phyloP scores from a whole-genome alignment of 768 basidiomycete genomes.

The Trametes meyenii region DNA sequence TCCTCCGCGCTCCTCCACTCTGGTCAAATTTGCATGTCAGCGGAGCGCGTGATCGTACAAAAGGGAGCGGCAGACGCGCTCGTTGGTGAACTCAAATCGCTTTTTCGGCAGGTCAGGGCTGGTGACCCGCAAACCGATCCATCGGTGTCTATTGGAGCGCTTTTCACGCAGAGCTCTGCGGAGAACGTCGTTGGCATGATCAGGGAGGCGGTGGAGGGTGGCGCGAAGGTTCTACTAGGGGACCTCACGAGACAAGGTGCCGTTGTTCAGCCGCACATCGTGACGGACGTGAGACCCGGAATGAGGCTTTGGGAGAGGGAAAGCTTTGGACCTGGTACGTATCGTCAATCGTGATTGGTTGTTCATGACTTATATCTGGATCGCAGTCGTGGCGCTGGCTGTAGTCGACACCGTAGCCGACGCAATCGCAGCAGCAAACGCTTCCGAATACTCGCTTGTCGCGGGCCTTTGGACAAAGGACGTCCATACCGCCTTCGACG shows the following conservation, averaged over 20 bases:
- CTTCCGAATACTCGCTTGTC: slow-evolving; percentile 52
- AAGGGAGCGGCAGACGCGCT: slow-evolving; percentile 42
- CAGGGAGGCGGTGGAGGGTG: slow-evolving; percentile 45
- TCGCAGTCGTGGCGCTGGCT: slow-evolving; percentile 46
- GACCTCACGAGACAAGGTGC: slow-evolving; percentile 43
- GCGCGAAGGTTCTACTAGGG: slow-evolving; percentile 50
- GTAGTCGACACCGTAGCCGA: slow-evolving; percentile 53
- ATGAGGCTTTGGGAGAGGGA: slow-evolving; percentile 60
- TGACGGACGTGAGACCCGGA: slow-evolving; percentile 49
- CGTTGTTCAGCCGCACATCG: slow-evolving; percentile 55
- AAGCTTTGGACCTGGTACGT: slow-evolving; percentile 60
- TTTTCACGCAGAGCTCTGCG: slow-evolving; percentile 50
- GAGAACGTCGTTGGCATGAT: slow-evolving; percentile 48
- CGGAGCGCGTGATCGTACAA: slow-evolving; percentile 59
- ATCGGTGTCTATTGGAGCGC: slow-evolving; percentile 37
- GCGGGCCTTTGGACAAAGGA: slow-evolving; percentile 57
- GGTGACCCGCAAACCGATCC: slow-evolving; percentile 41
- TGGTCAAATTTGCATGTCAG: slow-evolving; percentile 63
- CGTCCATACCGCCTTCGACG: slow-evolving; percentile 44
- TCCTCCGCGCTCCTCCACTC: slow-evolving; percentile 49
- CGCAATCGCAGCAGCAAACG: slow-evolving; percentile 58
- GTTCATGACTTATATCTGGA: neutral
- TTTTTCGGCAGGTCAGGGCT: slow-evolving; percentile 40
- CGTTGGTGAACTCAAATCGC: slow-evolving; percentile 37
- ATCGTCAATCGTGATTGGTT: neutral